Base-by-base conservation (phyloP, 106 monocot genomes). In the Cymbidium sinense region DNA sequence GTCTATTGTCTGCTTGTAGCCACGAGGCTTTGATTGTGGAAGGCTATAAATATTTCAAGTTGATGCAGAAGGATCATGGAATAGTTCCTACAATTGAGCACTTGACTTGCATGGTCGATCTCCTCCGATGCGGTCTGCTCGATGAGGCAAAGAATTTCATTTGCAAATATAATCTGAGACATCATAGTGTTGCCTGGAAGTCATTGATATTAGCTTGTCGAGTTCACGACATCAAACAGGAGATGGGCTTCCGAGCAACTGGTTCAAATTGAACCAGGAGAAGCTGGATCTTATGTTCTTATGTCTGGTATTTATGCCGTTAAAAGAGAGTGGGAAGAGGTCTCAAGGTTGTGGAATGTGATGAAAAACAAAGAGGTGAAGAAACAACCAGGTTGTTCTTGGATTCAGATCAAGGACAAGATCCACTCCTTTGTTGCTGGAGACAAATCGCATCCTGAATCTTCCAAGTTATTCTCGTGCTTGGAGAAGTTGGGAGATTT, bases 1-100 rank as follows among this genome's bases (percentile, higher is more conserved):
- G 73, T 86, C 83, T 95, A 50, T 50, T 95, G 55, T 92, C n/a
- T 75, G 95, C 95, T 12, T 95, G 95, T 73, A 88, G 88, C 58
- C 91, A 95, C n/a, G 65, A 79, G 51, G 89, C 88, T 9, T 55
- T 92, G 54, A 77, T 95, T 12, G 51, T 61, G 51, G 88, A 90
- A 81, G 95, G 91, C 20, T 64, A 77, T 23, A 37, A 52, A 34
- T 95, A 92, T 77, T 92, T 92, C n/a, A 83, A 52, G 50, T 34
- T 50, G 25, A 95, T 95, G 95, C 82, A n/a, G 81, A 81, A 89
- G 52, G 82, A 83, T 54, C 72, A 88, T 62, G 78, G 79, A 17
- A 72, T 95, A 36, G 78, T 74, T 52, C 91, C 95, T 9, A 71
- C 78, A 50, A 77, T 80, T 23, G 91, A 95, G 58, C 95, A 95